Evolutionary conservation across 208 protist species (phyloP).

Genomic region (Crithidia thermophila): DNA sequence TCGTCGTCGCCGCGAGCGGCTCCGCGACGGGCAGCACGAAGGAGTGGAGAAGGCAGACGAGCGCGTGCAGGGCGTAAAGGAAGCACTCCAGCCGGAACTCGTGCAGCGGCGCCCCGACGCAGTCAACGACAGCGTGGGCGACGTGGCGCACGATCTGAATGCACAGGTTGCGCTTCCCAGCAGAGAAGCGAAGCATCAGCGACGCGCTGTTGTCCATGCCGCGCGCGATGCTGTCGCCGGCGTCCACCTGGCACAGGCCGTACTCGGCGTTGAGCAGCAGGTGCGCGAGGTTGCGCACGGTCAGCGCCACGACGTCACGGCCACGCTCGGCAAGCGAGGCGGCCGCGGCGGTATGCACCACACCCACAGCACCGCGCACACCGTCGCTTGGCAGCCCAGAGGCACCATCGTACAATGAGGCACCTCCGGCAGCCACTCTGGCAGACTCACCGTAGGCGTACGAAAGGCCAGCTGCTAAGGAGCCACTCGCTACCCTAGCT

Average conservation of each 20-base stretch:
- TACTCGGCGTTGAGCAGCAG: slow-evolving; percentile 63
- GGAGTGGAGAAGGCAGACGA: slow-evolving; percentile 72
- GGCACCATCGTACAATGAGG: not conserved
- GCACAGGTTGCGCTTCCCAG: slow-evolving; percentile 22
- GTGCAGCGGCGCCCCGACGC: not conserved
- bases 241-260: slow-evolving; percentile 25
- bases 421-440: not conserved
- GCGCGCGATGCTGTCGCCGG: not conserved
- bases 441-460: not conserved
- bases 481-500: no score
- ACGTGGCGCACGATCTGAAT: slow-evolving; percentile 16
- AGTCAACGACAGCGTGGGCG: slow-evolving; percentile 24
- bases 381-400: not conserved
- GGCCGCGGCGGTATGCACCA: not conserved
- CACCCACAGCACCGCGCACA: not conserved
- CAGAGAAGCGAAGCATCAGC: slow-evolving; percentile 28
- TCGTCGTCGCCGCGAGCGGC: not conserved
- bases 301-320: slow-evolving; percentile 46
- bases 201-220: not conserved
- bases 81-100: slow-evolving; percentile 48
- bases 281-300: slow-evolving; percentile 62
- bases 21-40: slow-evolving; percentile 52
- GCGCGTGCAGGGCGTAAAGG: slow-evolving; percentile 62
- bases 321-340: slow-evolving; percentile 32
- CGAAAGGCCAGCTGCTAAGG: no score